Conservation (phyloP, 1,139 yeast genomes). For the Suhomyces atakaporum region DNA sequence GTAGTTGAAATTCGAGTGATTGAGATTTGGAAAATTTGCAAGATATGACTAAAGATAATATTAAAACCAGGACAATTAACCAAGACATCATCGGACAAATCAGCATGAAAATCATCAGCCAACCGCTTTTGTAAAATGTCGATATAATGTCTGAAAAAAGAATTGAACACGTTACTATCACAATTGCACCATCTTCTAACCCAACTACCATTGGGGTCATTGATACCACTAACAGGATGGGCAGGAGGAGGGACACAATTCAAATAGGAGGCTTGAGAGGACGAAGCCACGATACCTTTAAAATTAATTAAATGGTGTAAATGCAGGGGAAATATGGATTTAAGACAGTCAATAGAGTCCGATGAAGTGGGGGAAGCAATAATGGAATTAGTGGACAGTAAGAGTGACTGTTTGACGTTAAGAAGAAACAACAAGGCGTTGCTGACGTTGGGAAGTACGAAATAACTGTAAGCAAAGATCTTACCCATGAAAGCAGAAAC, state of each 20-base stretch:
- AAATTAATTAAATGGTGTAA: slow-evolving; percentile 41
- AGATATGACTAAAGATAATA: slow-evolving; percentile 40
- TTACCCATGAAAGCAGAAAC: slow-evolving; percentile 80
- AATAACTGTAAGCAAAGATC: slow-evolving; percentile 67
- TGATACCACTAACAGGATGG: slow-evolving; percentile 56
- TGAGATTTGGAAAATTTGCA: slow-evolving; percentile 39
- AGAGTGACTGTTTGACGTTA: slow-evolving; percentile 50
- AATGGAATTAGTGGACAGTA: slow-evolving; percentile 20
- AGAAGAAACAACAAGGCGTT: slow-evolving; percentile 61
- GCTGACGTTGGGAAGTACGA: slow-evolving; percentile 62
- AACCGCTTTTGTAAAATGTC: slow-evolving; percentile 30
- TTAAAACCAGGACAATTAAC: slow-evolving; percentile 38
- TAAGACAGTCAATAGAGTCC: background rate
- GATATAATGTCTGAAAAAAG: slow-evolving; percentile 72
- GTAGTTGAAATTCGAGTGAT: slow-evolving; percentile 32
- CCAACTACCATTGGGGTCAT: slow-evolving; percentile 70
- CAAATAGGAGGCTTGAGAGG: slow-evolving; percentile 29
- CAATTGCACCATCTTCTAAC: slow-evolving; percentile 51
- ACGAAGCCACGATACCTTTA: slow-evolving; percentile 27
- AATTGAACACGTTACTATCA: slow-evolving; percentile 69
- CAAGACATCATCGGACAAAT: slow-evolving; percentile 7
- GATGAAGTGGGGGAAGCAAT: background rate
- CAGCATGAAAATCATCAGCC: slow-evolving; percentile 7
- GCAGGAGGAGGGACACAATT: slow-evolving; percentile 51
- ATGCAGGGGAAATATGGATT: slow-evolving; percentile 38